A percentile compares a stretch with the other conserved stretches of the same genome.
Conservation (phyloP, 495 filamentous ascomycete genomes). For the Aspergillus sclerotiicarbonarius region DNA sequence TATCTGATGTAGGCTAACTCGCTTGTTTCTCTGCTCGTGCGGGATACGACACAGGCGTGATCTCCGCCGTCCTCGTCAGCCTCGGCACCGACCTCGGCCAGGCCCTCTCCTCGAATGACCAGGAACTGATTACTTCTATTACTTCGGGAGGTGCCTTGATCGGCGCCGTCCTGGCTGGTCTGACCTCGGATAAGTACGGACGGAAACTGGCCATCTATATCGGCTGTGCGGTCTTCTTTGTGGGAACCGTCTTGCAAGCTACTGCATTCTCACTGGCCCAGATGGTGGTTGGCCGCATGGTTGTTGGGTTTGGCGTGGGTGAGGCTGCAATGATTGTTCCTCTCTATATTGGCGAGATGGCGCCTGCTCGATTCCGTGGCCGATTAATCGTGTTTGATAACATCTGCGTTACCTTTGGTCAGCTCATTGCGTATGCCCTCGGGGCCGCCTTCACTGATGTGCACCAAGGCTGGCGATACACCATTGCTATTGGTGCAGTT, state of each 20-base stretch:
- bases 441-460: slow-evolving; percentile 50
- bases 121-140: slow-evolving; percentile 50
- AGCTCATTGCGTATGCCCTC: slow-evolving; percentile 50
- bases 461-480: slow-evolving; percentile 47
- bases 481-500: slow-evolving; percentile 46
- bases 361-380: slow-evolving; percentile 49
- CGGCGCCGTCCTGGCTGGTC: slow-evolving; percentile 49
- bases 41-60: slow-evolving; percentile 50
- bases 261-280: slow-evolving; percentile 43
- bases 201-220: slow-evolving; percentile 48
- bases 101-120: slow-evolving; percentile 30
- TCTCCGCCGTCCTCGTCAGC: slow-evolving; percentile 47
- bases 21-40: neutral
- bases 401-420: slow-evolving; percentile 52
- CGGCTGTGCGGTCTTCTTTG: slow-evolving; percentile 46
- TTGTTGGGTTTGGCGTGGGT: slow-evolving; percentile 52
- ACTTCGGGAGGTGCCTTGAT: slow-evolving; percentile 50
- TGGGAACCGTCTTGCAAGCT: slow-evolving; percentile 46
- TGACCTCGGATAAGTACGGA: slow-evolving; percentile 48
- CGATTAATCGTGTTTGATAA: slow-evolving; percentile 54
- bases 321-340: slow-evolving; percentile 49
- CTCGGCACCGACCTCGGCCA: slow-evolving; percentile 34
- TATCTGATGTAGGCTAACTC: neutral
- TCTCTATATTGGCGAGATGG: slow-evolving; percentile 45
- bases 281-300: slow-evolving; percentile 49